Evolutionary conservation across 306 rosid species (phyloP).

Genomic region (Quercus parvula): DNA sequence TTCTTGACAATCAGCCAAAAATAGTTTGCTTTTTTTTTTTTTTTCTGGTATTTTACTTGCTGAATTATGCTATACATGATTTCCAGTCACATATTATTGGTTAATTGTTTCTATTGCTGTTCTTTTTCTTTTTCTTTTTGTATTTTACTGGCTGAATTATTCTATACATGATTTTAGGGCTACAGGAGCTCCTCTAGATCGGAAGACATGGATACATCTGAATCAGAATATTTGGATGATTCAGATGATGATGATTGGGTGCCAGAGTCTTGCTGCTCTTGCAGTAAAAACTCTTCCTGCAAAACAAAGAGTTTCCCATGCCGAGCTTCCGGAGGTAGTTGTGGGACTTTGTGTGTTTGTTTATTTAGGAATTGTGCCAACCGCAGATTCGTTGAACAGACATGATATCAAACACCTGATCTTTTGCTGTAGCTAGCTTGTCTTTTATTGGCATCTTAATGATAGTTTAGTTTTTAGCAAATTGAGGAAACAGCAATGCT

Average conservation of each 20-base stretch:
- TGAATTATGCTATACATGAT: too few species aligned
- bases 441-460: too few species aligned
- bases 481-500: too few species aligned
- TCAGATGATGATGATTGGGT: conserved; percentile 52
- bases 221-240: conserved; percentile 44
- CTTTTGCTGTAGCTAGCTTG: too few species aligned
- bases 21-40: neutral
- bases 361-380: conserved; percentile 51
- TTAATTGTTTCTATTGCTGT: neutral
- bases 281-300: conserved; percentile 64
- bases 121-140: neutral
- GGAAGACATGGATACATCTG: conserved; percentile 86
- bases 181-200: conserved; percentile 37
- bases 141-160: neutral
- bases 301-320: conserved; percentile 67
- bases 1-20: neutral
- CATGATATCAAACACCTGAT: too few species aligned
- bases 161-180: conserved; percentile 43
- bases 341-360: conserved; percentile 64
- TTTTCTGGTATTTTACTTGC: too few species aligned
- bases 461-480: too few species aligned
- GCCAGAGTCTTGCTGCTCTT: conserved; percentile 51
- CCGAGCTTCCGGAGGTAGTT: conserved; percentile 38
- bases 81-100: neutral
- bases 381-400: conserved; percentile 1